phyloP scores from a whole-genome alignment of 2,329 filamentous ascomycete species.

The Botrytis tulipae region DNA sequence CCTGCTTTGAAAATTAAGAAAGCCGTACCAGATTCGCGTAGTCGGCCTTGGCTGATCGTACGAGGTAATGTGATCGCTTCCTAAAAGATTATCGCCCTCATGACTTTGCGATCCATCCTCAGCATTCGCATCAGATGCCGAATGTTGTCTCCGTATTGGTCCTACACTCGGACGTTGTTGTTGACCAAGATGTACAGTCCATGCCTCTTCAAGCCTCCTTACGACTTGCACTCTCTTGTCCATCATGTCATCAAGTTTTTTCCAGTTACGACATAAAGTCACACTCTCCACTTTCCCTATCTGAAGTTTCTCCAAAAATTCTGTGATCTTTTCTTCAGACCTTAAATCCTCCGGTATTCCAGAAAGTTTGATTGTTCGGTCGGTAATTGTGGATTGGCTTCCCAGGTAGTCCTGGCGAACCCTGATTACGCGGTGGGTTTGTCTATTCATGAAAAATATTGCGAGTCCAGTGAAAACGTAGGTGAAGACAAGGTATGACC shows the following conservation, averaged over 20 bases:
- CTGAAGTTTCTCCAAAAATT: conserved; percentile 80
- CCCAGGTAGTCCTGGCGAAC: conserved; percentile 89
- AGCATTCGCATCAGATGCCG: conserved; percentile 43
- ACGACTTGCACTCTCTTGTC: conserved; percentile 63
- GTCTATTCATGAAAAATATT: conserved; percentile 76
- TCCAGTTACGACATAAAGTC: conserved; percentile 84
- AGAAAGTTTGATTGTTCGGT: conserved; percentile 87
- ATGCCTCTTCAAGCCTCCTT: conserved; percentile 75
- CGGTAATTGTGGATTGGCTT: conserved; percentile 90
- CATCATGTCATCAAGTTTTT: conserved; percentile 72
- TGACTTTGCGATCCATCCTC: conserved; percentile 47
- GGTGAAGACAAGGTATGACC: conserved; percentile 92
- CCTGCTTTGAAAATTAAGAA: conserved; percentile 66
- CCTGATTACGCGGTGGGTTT: conserved; percentile 82
- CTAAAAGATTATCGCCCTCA: conserved; percentile 60
- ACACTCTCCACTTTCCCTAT: conserved; percentile 90
- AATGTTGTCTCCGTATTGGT: conserved; percentile 43
- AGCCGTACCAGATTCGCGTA: conserved; percentile 74
- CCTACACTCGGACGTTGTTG: background rate
- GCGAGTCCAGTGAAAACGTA: conserved; percentile 86
- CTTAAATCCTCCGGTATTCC: conserved; percentile 79
- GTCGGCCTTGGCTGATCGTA: conserved; percentile 59
- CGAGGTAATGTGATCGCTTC: conserved; percentile 41
- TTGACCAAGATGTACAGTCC: conserved; percentile 72
- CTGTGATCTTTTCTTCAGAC: conserved; percentile 78